phyloP scores from a whole-genome alignment of 192 early-diverging fungal genomes.

The Backusella sp. region DNA sequence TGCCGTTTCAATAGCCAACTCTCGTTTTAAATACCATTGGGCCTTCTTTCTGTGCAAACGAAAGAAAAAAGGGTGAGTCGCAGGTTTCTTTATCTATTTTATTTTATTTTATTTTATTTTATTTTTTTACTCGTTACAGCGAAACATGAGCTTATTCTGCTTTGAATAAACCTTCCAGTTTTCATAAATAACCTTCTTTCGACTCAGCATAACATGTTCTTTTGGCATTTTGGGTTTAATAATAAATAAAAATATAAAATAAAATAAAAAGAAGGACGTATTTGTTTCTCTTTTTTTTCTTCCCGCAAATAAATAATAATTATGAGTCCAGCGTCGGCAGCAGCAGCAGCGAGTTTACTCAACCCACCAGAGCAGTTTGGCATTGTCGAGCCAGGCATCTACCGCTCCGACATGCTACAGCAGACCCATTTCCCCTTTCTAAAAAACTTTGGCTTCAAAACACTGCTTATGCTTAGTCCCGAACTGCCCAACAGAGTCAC shows the following conservation, averaged over 20 bases:
- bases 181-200: conserved; percentile 31
- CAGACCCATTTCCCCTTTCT: conserved; percentile 78
- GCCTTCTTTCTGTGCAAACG: conserved; percentile 30
- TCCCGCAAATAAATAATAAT: not conserved
- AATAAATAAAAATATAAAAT: not conserved
- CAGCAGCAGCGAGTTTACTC: conserved; percentile 28
- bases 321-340: not conserved
- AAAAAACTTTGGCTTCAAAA: conserved; percentile 72
- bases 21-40: conserved; percentile 33
- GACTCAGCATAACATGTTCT: conserved; percentile 15
- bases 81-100: no score
- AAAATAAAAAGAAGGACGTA: not conserved
- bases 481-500: conserved; percentile 78
- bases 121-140: conserved; percentile 34
- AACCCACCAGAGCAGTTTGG: conserved; percentile 84
- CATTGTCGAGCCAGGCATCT: conserved; percentile 85
- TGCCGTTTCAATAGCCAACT: conserved; percentile 23
- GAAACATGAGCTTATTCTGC: conserved; percentile 36
- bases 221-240: not conserved
- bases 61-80: not conserved
- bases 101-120: no score
- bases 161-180: conserved; percentile 45
- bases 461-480: conserved; percentile 78
- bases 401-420: conserved; percentile 78
- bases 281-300: not conserved